Percentiles rank a stretch among this genome's conserved stretches.
Evolutionary conservation across 331 rosid species (phyloP).

Genomic region (Rhamnella rubrinervis): DNA sequence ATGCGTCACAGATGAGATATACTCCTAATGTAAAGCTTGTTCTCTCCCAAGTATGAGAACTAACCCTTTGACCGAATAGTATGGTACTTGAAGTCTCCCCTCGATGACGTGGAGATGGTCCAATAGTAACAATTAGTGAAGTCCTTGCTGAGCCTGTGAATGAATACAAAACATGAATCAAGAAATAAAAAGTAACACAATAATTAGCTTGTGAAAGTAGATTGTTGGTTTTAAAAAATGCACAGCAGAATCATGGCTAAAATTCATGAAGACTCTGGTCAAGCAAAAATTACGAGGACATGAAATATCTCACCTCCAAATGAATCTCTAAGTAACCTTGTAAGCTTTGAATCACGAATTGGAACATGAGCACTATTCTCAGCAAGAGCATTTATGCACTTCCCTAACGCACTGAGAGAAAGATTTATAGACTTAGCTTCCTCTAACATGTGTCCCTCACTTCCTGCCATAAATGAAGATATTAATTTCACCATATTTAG

Average conservation of each 20-base stretch:
- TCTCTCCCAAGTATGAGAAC: slow-evolving; percentile 28
- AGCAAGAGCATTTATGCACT: slow-evolving; percentile 94
- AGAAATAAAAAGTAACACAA: not conserved
- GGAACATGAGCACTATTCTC: slow-evolving; percentile 94
- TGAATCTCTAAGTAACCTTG: slow-evolving; percentile 91
- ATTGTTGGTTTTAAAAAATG: not conserved
- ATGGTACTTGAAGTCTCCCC: slow-evolving; percentile 98
- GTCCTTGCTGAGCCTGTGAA: slow-evolving; percentile 94
- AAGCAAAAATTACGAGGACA: not conserved
- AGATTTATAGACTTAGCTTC: slow-evolving; percentile 97
- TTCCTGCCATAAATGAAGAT: slow-evolving; percentile 51
- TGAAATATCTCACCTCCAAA: slow-evolving; percentile 73
- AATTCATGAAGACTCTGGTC: slow-evolving; percentile 11
- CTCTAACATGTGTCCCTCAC: slow-evolving; percentile 93
- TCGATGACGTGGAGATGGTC: slow-evolving; percentile 97
- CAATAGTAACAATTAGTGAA: slow-evolving; percentile 91
- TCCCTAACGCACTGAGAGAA: slow-evolving; percentile 92
- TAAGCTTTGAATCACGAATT: slow-evolving; percentile 96
- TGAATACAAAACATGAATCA: slow-evolving; percentile 18
- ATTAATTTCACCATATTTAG: slow-evolving; percentile 21
- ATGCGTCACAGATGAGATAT: not conserved
- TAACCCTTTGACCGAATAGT: slow-evolving; percentile 93
- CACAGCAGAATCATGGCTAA: slow-evolving; percentile 16
- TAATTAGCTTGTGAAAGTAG: not conserved
- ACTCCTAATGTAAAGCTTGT: not conserved